phyloP scores from a whole-genome alignment of 768 basidiomycete genomes.

The Rossbeevera mucosa region DNA sequence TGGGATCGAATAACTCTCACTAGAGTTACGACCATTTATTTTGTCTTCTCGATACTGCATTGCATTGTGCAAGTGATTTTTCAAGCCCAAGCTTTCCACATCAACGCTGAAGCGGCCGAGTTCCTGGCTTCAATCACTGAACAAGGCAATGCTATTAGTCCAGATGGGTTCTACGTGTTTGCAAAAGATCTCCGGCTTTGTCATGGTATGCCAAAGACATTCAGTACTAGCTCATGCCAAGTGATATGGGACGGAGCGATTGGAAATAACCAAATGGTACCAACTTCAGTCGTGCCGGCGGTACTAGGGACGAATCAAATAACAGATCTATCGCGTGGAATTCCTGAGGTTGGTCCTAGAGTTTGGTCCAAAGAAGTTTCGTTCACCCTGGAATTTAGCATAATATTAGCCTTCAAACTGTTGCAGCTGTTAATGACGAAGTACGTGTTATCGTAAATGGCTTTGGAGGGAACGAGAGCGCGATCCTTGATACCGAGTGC shows the following conservation, averaged over 20 bases:
- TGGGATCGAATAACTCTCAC: slow-evolving; percentile 71
- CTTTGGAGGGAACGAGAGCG: slow-evolving; percentile 31
- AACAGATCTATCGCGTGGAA: background rate
- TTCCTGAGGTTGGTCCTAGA: slow-evolving; percentile 2
- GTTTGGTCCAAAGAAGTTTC: background rate
- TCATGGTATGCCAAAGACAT: slow-evolving; percentile 41
- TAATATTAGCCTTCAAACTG: background rate
- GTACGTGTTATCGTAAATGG: slow-evolving; percentile 32
- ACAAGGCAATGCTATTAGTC: slow-evolving; percentile 44
- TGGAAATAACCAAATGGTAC: slow-evolving; percentile 3
- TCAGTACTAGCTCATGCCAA: slow-evolving; percentile 38
- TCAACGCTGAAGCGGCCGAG: slow-evolving; percentile 54
- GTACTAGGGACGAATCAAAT: background rate
- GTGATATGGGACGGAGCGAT: slow-evolving; percentile 51
- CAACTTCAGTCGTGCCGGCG: background rate
- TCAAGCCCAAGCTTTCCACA: slow-evolving; percentile 61
- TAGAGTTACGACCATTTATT: slow-evolving; percentile 59
- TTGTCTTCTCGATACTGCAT: slow-evolving; percentile 61
- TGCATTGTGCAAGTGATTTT: slow-evolving; percentile 64
- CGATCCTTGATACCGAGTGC: slow-evolving; percentile 45
- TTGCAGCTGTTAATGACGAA: slow-evolving; percentile 23
- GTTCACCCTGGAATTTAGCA: slow-evolving; percentile 7
- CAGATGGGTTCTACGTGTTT: slow-evolving; percentile 44
- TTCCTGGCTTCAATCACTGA: slow-evolving; percentile 49
- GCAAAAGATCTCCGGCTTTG: slow-evolving; percentile 53